These are phyloP conservation scores for Ophiostoma novo-ulmi DNA, from an alignment of 2,329 filamentous ascomycete species.

Conservation along the genomic window DNA sequence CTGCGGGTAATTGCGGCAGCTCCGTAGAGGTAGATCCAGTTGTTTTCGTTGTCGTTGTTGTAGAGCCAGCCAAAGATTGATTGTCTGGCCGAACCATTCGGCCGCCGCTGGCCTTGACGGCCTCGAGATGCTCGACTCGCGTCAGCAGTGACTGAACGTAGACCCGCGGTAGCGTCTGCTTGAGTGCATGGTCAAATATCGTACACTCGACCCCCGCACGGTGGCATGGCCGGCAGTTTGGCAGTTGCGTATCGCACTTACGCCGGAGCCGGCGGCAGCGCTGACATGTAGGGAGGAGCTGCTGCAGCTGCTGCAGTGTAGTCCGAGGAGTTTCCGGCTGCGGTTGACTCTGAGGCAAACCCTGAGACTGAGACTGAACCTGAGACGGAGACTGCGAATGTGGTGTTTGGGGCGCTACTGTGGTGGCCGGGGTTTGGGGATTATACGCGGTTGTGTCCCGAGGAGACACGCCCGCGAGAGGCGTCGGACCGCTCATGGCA, in stretches of 20 bases:
- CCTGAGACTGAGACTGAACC: not conserved
- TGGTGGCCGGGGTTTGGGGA: not conserved
- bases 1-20: not conserved
- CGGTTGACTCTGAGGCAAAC: not conserved
- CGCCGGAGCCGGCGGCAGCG: conserved; percentile 26
- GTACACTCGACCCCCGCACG: conserved; percentile 23
- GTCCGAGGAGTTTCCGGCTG: not conserved
- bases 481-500: conserved; percentile 15
- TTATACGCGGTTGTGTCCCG: conserved; percentile 4
- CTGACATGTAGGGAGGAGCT: conserved; percentile 26
- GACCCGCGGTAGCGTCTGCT: conserved; percentile 25
- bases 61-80: not conserved
- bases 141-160: conserved; percentile 27
- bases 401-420: not conserved
- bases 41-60: no score
- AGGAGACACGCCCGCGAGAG: conserved; percentile 13
- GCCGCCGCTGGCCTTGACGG: conserved; percentile 19
- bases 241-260: conserved; percentile 27
- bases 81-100: not conserved
- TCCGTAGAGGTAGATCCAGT: not conserved
- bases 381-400: not conserved
- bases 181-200: conserved; percentile 26
- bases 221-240: conserved; percentile 24
- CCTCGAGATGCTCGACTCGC: conserved; percentile 24
- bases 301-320: conserved; percentile 21